Percentiles rank a stretch among this genome's conserved stretches.
These are phyloP conservation scores for Rosa chinensis DNA, from an alignment of 306 rosid species.

Conservation along the genomic window DNA sequence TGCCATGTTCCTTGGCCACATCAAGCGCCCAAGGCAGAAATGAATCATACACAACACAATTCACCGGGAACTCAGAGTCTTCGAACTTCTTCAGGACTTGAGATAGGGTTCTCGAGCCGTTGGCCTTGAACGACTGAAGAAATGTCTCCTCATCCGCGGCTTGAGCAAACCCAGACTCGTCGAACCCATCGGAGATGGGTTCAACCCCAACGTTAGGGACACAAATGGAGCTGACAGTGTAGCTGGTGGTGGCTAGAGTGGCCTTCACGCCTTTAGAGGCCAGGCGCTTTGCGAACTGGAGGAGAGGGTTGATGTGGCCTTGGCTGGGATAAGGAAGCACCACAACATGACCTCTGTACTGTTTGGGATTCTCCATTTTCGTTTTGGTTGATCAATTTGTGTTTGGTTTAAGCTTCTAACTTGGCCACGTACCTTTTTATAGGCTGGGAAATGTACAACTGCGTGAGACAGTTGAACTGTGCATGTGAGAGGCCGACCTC, in stretches of 20 bases:
- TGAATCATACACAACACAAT: conserved; percentile 40
- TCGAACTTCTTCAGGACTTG: conserved; percentile 13
- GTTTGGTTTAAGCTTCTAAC: background rate
- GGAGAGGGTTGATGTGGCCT: conserved; percentile 43
- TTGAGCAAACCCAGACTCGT: conserved; percentile 46
- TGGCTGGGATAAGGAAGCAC: conserved; percentile 33
- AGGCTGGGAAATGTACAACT: background rate
- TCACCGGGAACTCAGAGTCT: conserved; percentile 9
- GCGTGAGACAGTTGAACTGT: no score
- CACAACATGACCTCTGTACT: conserved; percentile 21
- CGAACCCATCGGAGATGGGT: conserved; percentile 69
- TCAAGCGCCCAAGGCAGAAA: conserved; percentile 34
- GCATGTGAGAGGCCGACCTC: no score
- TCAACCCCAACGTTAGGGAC: conserved; percentile 33
- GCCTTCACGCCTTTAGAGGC: conserved; percentile 28
- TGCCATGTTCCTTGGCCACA: conserved; percentile 26
- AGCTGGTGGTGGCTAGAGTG: conserved; percentile 23
- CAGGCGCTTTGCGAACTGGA: conserved; percentile 36
- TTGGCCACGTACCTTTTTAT: background rate
- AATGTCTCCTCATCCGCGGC: conserved; percentile 26
- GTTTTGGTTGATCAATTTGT: background rate
- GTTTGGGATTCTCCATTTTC: background rate
- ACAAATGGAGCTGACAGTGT: conserved; percentile 22
- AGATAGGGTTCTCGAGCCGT: conserved; percentile 7
- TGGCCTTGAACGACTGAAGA: conserved; percentile 20